Conservation (phyloP, 345 rosid genomes). For the Moricandia arvensis region DNA sequence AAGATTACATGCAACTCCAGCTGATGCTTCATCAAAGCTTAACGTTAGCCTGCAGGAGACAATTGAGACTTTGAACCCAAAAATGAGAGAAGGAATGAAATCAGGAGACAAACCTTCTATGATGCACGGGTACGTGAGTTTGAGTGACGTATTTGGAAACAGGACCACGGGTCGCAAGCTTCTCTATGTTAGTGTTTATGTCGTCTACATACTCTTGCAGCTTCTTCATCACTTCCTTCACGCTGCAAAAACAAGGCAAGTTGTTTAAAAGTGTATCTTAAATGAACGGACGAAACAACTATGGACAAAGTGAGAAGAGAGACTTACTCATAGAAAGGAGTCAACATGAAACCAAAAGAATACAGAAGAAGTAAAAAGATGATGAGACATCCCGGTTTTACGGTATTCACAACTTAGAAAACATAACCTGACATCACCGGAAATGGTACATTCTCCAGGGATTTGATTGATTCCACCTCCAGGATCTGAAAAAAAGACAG, state of each 20-base stretch:
- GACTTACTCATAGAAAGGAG: constrained; percentile 90
- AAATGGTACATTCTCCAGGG: constrained; percentile 72
- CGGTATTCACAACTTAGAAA: neutral
- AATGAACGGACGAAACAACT: neutral
- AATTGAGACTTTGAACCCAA: neutral
- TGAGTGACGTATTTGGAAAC: constrained; percentile 72
- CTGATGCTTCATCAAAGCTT: constrained; percentile 66
- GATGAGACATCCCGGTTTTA: neutral
- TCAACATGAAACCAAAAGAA: constrained; percentile 58
- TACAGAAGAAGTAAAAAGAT: constrained; percentile 7
- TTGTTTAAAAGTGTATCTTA: neutral
- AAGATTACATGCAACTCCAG: constrained; percentile 94
- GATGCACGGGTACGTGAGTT: constrained; percentile 60
- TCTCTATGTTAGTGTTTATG: constrained; percentile 69
- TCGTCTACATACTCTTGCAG: constrained; percentile 78
- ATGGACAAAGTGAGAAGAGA: neutral
- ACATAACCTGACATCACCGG: constrained; percentile 88
- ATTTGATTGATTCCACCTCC: constrained; percentile 98
- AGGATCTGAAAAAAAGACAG: constrained; percentile 62
- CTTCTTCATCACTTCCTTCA: constrained; percentile 63
- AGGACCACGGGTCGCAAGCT: constrained; percentile 70
- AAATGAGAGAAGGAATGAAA: neutral
- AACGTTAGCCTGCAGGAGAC: constrained; percentile 53
- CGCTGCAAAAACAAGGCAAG: constrained; percentile 41
- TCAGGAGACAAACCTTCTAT: constrained; percentile 50